A percentile compares a stretch with the other conserved stretches of the same genome.
Conservation (phyloP, 805 yeast species). For the Pichia insulana region DNA sequence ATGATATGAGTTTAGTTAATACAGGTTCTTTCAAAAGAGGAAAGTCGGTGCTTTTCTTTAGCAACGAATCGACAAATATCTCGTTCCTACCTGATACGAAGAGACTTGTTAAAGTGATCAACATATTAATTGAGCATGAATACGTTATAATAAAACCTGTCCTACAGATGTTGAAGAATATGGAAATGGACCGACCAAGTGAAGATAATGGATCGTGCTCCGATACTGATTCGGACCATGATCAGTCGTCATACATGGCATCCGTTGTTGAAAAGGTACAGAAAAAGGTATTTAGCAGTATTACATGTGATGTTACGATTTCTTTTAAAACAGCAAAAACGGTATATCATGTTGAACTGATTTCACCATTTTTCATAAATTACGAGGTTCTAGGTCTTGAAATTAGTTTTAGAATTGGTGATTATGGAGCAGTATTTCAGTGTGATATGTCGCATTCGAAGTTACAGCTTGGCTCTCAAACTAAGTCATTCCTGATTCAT, state of each 20-base stretch:
- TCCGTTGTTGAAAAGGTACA: neutral
- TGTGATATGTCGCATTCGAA: conserved; percentile 3
- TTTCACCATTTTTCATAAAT: conserved; percentile 12
- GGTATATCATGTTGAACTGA: conserved; percentile 4
- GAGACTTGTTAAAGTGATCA: conserved; percentile 15
- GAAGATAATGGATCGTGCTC: too few relatives aligned
- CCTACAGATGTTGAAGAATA: too few relatives aligned
- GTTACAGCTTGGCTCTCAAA: conserved; percentile 9
- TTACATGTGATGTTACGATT: conserved; percentile 1
- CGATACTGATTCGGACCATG: too few relatives aligned
- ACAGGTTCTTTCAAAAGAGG: conserved; percentile 19
- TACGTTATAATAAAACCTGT: conserved; percentile 15
- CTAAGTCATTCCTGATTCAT: neutral
- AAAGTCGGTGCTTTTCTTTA: conserved; percentile 15
- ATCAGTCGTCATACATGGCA: neutral
- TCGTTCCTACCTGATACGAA: conserved; percentile 18
- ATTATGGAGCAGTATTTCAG: conserved; percentile 5
- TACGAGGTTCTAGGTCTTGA: conserved; percentile 7
- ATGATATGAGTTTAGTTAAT: conserved; percentile 13
- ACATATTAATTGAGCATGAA: conserved; percentile 19
- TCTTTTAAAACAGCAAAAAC: conserved; percentile 1
- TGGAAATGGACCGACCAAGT: too few relatives aligned
- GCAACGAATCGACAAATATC: conserved; percentile 12
- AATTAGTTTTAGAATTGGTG: conserved; percentile 3
- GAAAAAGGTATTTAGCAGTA: neutral